Base-by-base conservation (phyloP, 495 filamentous ascomycete genomes). In the Lophium mytilinum region DNA sequence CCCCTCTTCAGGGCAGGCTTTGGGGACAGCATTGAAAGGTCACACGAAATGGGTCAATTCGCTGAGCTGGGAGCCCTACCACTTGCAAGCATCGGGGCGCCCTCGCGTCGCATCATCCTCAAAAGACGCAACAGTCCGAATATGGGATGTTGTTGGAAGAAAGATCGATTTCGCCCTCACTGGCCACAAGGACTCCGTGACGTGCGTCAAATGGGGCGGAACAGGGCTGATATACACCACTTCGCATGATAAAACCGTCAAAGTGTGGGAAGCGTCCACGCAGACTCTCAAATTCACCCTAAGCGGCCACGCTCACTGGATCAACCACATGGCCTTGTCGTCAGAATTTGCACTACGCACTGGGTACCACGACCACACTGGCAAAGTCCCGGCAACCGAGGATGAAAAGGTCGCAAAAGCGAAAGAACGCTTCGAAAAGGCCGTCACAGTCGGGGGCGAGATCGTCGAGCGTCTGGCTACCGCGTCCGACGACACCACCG, bases 141-240 rank as follows among this genome's bases (percentile, higher is more conserved):
- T 97, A 46, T 99, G 91, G 93, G 81, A 92, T 61, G 85, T 84
- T 1, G 84, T 89, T 18, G 79, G 86, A 5, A 83, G 87, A 47
- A 78, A 81, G 18, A 91, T 86, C 3, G 90, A 96, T 55, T 78
- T 85, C 56, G 85, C 89, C 3, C 76, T 97, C 24, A 86, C 85
- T 35, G 91, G 91, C 11, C 94, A 99, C 73, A 92, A 91, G 69
- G 83, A 80, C 8, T 87, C 85, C 7, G 87, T 96, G 1, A 88
- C 84, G 35, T 96, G 90, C 67, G 91, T 97, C 21, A 84, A 85
- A 67, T 99, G 94, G 94, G 94, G 94, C 37, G 94, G 94, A 0
- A 86, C 80, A 0, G 90, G 89, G 4, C 76, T 82, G 53, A 88
- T 99, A 49, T 95, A 94, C 70, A 89, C 87, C 9, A 78, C 83